Evolutionary conservation across 305 asterid species (phyloP).

Genomic region (Solanum chacoense): DNA sequence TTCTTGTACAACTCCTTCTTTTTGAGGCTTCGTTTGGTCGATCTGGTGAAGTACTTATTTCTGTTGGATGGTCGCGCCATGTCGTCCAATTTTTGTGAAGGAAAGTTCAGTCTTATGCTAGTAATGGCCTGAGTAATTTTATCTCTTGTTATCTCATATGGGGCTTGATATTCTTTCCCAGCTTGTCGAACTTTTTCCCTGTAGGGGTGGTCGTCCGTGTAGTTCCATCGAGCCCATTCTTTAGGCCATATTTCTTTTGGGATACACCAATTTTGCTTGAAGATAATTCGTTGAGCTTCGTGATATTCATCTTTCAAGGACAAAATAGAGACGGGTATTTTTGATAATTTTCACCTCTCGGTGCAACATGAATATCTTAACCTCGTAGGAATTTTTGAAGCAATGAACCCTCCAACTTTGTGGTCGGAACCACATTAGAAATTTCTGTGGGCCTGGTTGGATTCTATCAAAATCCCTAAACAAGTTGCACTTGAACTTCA

Average conservation of each 20-base stretch:
- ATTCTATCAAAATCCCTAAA: too few species aligned
- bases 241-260: neutral
- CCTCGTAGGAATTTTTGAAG: too few species aligned
- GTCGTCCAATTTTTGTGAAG: neutral
- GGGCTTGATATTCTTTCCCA: neutral
- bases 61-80: neutral
- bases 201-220: neutral
- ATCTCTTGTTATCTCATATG: neutral
- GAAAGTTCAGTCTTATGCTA: neutral
- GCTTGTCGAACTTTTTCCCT: neutral
- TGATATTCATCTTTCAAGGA: neutral
- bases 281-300: neutral
- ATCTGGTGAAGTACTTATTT: neutral
- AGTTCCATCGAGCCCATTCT: neutral
- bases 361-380: too few species aligned
- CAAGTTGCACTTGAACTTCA: too few species aligned
- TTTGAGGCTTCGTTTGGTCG: neutral
- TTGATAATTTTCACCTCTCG: too few species aligned
- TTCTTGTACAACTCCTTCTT: neutral
- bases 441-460: too few species aligned
- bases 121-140: neutral
- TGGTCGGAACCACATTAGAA: too few species aligned
- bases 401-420: too few species aligned
- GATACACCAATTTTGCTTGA: neutral
- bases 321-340: neutral